These are phyloP conservation scores for Cadophora luteo-olivacea DNA, from an alignment of 2,329 filamentous ascomycete species.

Conservation along the genomic window DNA sequence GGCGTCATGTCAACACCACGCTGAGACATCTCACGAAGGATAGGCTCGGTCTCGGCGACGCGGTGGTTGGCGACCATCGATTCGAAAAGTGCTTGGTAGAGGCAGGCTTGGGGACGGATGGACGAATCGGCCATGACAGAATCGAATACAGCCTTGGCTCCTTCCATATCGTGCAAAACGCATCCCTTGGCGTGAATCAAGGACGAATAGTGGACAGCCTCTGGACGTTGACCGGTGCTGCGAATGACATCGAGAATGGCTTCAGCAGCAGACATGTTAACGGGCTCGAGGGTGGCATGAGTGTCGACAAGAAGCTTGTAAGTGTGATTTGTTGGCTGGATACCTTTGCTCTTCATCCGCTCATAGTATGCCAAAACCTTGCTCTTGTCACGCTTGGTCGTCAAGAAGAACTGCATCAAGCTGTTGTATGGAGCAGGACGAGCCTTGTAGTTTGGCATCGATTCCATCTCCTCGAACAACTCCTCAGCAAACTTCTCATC, in stretches of 20 bases:
- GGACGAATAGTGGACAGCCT: constrained; percentile 94
- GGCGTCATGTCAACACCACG: constrained; percentile 85
- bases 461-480: constrained; percentile 98
- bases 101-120: constrained; percentile 77
- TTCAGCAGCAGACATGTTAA: constrained; percentile 88
- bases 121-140: constrained; percentile 72
- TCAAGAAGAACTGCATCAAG: constrained; percentile 99
- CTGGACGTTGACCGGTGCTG: constrained; percentile 74
- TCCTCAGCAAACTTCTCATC: constrained; percentile 98
- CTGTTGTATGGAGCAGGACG: constrained; percentile 97
- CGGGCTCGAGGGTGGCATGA: constrained; percentile 89
- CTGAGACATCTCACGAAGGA: constrained; percentile 77
- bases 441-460: constrained; percentile 98
- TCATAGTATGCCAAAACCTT: constrained; percentile 96
- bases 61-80: constrained; percentile 94
- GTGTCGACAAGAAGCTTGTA: constrained; percentile 98
- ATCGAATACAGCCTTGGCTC: constrained; percentile 83
- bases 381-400: constrained; percentile 91
- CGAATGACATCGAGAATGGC: constrained; percentile 81
- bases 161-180: constrained; percentile 87
- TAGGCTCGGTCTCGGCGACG: constrained; percentile 75
- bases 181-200: constrained; percentile 96
- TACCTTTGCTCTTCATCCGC: constrained; percentile 87
- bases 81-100: constrained; percentile 98
- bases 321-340: constrained; percentile 91